Conservation (phyloP, 352 stramenopile species). For the Stramenopiles sp. region DNA sequence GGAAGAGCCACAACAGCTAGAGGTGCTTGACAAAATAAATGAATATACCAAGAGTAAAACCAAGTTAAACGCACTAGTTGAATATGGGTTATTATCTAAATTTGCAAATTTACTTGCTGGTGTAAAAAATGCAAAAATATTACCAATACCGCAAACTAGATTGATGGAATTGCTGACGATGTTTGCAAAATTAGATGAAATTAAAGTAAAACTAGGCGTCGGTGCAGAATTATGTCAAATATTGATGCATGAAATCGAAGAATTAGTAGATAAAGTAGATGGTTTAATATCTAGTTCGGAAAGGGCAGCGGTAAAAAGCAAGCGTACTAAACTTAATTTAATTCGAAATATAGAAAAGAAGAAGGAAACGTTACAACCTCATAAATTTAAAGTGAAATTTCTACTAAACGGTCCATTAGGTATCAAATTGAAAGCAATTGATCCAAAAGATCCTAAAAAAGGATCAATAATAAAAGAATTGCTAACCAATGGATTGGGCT, state of each 20-base stretch:
- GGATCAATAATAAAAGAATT: neutral
- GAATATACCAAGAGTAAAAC: neutral
- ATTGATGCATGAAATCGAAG: neutral
- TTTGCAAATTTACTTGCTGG: neutral
- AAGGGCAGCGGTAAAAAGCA: neutral
- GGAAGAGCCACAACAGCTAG: neutral
- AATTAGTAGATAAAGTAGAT: neutral
- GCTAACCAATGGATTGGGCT: neutral
- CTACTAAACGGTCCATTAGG: neutral
- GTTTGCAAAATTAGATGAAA: neutral
- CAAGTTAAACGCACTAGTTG: neutral
- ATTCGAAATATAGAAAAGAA: neutral
- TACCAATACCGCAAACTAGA: neutral
- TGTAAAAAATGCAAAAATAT: neutral
- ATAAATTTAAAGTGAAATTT: neutral
- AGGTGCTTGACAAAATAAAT: neutral
- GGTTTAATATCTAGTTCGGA: neutral
- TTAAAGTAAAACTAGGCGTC: neutral
- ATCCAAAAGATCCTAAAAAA: neutral
- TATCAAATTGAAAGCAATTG: neutral
- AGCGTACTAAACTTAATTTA: neutral
- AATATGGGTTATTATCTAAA: neutral
- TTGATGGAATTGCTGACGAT: neutral
- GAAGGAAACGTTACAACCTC: too few relatives aligned
- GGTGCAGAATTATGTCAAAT: neutral